Conservation (phyloP, 768 basidiomycete genomes). For the Amanita fuliginea region DNA sequence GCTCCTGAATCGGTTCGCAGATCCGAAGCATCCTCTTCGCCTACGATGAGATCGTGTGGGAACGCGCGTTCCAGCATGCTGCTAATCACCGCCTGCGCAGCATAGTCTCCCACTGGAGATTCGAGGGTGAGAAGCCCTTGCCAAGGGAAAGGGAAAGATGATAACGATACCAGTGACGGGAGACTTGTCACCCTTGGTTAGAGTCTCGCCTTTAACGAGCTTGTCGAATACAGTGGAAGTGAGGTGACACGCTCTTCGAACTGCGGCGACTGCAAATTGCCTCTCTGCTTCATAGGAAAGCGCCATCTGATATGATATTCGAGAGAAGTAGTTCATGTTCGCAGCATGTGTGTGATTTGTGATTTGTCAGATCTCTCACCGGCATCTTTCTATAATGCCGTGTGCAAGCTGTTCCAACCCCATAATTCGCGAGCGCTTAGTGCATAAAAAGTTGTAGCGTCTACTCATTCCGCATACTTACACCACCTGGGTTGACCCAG, state of each 20-base stretch:
- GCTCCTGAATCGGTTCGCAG: constrained; percentile 39
- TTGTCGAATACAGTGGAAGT: constrained; percentile 82
- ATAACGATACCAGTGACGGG: constrained; percentile 76
- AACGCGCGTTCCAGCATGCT: constrained; percentile 68
- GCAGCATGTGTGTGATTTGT: no score
- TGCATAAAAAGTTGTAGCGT: no score
- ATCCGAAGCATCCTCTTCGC: constrained; percentile 88
- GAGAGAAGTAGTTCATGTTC: neutral
- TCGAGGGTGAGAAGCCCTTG: neutral
- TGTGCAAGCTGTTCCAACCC: no score
- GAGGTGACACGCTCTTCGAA: constrained; percentile 74
- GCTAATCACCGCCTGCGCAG: constrained; percentile 88
- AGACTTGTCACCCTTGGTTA: constrained; percentile 86
- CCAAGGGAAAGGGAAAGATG: neutral
- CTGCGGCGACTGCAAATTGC: constrained; percentile 76
- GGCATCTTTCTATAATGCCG: no score
- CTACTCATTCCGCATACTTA: no score
- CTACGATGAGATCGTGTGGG: constrained; percentile 81
- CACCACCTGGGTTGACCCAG: no score
- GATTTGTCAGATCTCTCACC: no score
- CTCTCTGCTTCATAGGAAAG: constrained; percentile 54
- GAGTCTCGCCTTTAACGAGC: constrained; percentile 74
- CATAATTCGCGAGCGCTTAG: no score
- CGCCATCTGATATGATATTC: constrained; percentile 31
- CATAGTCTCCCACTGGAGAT: constrained; percentile 75